Conservation (phyloP, 2,329 filamentous ascomycete species). For the Elsinoe fawcettii region DNA sequence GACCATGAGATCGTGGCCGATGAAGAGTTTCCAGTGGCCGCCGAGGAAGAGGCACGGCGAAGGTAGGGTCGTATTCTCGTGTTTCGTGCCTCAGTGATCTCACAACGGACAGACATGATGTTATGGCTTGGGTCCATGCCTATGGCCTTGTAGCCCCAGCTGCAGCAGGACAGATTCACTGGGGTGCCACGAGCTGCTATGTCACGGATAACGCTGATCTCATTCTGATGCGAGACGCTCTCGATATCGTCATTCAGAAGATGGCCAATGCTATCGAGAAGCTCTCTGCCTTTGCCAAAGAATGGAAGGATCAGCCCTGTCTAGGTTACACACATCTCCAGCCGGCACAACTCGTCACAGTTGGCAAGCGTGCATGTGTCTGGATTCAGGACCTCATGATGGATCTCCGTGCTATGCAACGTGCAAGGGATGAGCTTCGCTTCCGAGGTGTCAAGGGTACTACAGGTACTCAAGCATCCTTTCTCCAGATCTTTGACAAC, state of each 20-base stretch:
- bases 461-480: conserved; percentile 71
- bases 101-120: conserved; percentile 30
- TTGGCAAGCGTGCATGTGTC: conserved; percentile 61
- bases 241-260: conserved; percentile 70
- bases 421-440: conserved; percentile 57
- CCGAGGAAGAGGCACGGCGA: conserved; percentile 42
- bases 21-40: conserved; percentile 41
- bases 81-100: neutral
- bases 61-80: conserved; percentile 11
- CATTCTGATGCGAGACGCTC: conserved; percentile 65
- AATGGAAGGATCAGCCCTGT: conserved; percentile 65
- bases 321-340: conserved; percentile 72
- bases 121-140: conserved; percentile 51
- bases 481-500: conserved; percentile 60
- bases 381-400: conserved; percentile 71
- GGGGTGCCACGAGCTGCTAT: conserved; percentile 56
- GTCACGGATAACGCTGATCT: conserved; percentile 71
- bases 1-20: conserved; percentile 39
- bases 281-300: conserved; percentile 60
- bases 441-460: conserved; percentile 71
- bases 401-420: conserved; percentile 67
- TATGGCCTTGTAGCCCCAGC: conserved; percentile 66
- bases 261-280: conserved; percentile 71
- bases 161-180: conserved; percentile 77
- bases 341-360: conserved; percentile 48